A percentile compares a stretch with the other conserved stretches of the same genome.
Conservation (phyloP, 345 rosid genomes). For the Pugionium cornutum region DNA sequence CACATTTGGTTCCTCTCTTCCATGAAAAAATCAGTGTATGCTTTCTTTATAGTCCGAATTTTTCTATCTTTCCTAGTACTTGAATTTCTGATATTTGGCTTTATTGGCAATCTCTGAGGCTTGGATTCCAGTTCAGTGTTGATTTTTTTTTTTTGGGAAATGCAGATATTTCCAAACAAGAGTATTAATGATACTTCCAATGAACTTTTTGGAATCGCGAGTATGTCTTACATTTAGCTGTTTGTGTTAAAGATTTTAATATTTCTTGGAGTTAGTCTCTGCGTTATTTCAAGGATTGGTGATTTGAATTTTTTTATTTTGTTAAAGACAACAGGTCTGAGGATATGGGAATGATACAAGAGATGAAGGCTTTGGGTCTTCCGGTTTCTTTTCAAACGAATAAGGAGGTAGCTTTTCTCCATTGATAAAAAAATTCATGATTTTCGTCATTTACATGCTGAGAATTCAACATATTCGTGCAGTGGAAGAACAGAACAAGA, state of each 20-base stretch:
- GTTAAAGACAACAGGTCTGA: constrained; percentile 43
- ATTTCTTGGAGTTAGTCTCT: neutral
- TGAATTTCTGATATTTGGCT: neutral
- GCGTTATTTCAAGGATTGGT: neutral
- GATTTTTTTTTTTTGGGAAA: neutral
- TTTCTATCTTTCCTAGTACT: neutral
- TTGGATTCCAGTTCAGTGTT: neutral
- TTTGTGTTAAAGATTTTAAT: neutral
- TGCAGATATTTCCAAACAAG: constrained; percentile 41
- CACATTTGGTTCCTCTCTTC: constrained; percentile 34
- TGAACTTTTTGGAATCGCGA: neutral
- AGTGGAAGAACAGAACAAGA: constrained; percentile 48
- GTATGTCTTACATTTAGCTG: constrained; percentile 26
- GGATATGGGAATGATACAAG: constrained; percentile 49
- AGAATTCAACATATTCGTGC: constrained; percentile 4
- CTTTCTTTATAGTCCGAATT: neutral
- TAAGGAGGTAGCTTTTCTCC: constrained; percentile 52
- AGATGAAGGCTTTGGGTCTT: constrained; percentile 76
- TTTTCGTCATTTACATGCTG: neutral
- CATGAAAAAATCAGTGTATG: constrained; percentile 43
- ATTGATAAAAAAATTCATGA: neutral
- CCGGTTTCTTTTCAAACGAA: constrained; percentile 71
- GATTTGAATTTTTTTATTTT: neutral
- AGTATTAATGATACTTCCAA: constrained; percentile 33
- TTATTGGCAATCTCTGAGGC: neutral